phyloP scores from a whole-genome alignment of 192 early-diverging fungal species.

The Pecoramyces ruminantium region DNA sequence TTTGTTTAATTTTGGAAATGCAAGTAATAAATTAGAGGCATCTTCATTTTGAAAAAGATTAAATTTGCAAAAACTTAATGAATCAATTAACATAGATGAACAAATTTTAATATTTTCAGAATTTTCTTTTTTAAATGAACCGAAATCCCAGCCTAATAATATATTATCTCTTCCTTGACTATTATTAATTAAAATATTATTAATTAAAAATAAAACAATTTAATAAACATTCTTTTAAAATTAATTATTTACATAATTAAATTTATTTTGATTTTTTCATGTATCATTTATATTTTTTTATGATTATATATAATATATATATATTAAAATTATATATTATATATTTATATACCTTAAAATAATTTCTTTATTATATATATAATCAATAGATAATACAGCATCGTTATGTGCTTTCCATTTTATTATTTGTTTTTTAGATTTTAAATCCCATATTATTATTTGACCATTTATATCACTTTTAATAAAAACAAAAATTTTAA shows the following conservation, averaged over 20 bases:
- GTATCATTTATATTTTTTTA: no score
- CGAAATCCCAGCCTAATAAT: background rate
- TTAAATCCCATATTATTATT: background rate
- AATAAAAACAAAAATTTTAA: no score
- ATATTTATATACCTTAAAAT: background rate
- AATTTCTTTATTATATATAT: background rate
- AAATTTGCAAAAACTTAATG: background rate
- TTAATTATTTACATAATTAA: no score
- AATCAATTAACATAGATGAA: background rate
- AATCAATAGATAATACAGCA: background rate
- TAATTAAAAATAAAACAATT: no score
- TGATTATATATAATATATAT: no score
- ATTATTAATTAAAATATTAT: no score
- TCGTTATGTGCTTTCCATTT: background rate
- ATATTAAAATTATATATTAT: no score
- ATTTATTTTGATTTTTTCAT: no score
- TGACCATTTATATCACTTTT: background rate
- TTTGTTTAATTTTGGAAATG: background rate
- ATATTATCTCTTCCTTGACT: background rate
- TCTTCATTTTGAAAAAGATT: background rate
- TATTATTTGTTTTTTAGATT: background rate
- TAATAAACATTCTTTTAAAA: no score
- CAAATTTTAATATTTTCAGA: background rate
- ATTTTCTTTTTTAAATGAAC: background rate
- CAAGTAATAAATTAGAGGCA: background rate